Percentiles rank a stretch among this genome's conserved stretches.
phyloP scores from a whole-genome alignment of 768 basidiomycete species.

The Tylopilus sp. region DNA sequence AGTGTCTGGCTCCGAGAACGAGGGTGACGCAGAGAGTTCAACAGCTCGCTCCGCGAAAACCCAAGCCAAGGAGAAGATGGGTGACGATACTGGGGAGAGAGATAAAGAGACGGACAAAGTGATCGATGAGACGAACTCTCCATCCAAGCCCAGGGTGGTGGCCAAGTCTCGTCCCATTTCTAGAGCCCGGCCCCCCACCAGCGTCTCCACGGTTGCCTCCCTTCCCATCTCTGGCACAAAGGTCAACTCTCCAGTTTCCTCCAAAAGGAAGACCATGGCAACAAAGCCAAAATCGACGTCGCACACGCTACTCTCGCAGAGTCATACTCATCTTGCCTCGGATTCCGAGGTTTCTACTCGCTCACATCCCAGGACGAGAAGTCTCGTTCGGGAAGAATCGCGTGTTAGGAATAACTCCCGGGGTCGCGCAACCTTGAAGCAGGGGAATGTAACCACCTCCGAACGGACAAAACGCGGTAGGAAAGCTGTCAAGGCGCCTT shows the following conservation, averaged over 20 bases:
- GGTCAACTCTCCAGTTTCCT: not conserved
- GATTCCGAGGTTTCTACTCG: slow-evolving; percentile 24
- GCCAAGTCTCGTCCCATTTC: slow-evolving; percentile 16
- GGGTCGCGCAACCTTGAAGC: slow-evolving; percentile 7
- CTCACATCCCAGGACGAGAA: slow-evolving; percentile 22
- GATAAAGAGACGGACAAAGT: slow-evolving; percentile 7
- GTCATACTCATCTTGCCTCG: slow-evolving; percentile 11
- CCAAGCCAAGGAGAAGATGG: slow-evolving; percentile 5
- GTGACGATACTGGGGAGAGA: not conserved
- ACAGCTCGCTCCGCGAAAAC: slow-evolving; percentile 5
- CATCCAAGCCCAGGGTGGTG: slow-evolving; percentile 11
- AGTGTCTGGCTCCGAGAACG: slow-evolving; percentile 16
- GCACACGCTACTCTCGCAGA: slow-evolving; percentile 23
- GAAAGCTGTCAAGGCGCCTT: not conserved
- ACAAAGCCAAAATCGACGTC: slow-evolving; percentile 16
- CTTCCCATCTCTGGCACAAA: not conserved
- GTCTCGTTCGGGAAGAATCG: slow-evolving; percentile 23
- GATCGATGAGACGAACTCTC: slow-evolving; percentile 4
- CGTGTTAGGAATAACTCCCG: slow-evolving; percentile 7
- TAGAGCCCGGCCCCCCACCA: slow-evolving; percentile 3
- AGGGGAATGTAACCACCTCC: not conserved
- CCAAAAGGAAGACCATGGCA: slow-evolving; percentile 1
- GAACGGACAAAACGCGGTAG: slow-evolving; percentile 2
- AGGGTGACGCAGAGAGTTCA: slow-evolving; percentile 11
- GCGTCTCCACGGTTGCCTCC: slow-evolving; percentile 1